Evolutionary conservation across 805 yeast species (phyloP).

Genomic region (Yarrowia bubula): DNA sequence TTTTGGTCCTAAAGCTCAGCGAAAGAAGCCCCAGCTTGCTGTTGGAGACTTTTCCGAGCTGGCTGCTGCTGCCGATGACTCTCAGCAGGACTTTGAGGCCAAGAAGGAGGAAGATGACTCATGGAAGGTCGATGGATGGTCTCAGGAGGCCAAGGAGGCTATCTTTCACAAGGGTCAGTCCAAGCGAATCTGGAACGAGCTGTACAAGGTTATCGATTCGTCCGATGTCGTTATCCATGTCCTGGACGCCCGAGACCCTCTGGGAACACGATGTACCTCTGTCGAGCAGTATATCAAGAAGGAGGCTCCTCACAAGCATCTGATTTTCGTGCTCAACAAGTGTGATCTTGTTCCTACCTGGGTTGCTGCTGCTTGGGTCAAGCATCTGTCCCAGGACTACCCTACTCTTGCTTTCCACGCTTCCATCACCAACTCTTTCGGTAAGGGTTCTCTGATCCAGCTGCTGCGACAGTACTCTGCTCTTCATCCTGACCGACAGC

Average conservation of each 20-base stretch:
- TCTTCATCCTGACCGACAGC: constrained; percentile 88
- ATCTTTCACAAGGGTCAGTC: constrained; percentile 97
- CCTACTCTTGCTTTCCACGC: constrained; percentile 99
- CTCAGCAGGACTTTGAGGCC: constrained; percentile 62
- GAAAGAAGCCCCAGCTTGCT: constrained; percentile 83
- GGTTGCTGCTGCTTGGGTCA: constrained; percentile 99
- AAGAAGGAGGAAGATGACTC: constrained; percentile 63
- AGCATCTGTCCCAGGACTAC: constrained; percentile 81
- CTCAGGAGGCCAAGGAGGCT: constrained; percentile 90
- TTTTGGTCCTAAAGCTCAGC: constrained; percentile 93
- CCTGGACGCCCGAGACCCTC: constrained; percentile 94
- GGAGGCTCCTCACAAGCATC: constrained; percentile 95
- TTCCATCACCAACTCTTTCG: constrained; percentile 93
- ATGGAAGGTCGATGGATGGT: constrained; percentile 75
- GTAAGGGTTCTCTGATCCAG: constrained; percentile 95
- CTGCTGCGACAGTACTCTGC: constrained; percentile 88
- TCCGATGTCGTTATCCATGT: constrained; percentile 97
- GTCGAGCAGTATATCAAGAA: constrained; percentile 90
- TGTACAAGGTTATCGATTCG: constrained; percentile 94
- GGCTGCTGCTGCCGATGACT: constrained; percentile 56
- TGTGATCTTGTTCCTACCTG: constrained; percentile 98
- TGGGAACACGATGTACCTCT: constrained; percentile 91
- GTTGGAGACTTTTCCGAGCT: constrained; percentile 78
- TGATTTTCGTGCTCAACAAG: constrained; percentile 90
- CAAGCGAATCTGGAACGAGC: constrained; percentile 97